Evolutionary conservation across 164 flowering plant genomes (phyloP), one percentile per base, ranked within the genome.

Genomic region (Umbellularia californica): DNA sequence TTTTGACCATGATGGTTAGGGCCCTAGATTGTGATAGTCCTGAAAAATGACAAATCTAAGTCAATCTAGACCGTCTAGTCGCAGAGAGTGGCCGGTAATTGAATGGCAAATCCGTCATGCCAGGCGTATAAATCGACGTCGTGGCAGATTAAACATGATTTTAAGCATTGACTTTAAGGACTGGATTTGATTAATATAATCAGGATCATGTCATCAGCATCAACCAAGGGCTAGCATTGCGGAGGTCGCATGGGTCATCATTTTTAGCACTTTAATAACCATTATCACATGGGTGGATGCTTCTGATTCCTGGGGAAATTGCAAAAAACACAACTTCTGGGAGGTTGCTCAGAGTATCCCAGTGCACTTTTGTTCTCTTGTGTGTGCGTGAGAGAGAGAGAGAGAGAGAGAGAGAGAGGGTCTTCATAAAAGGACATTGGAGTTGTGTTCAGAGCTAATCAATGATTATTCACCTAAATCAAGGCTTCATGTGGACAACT

Each of bases 281-380:
- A 69, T 69, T 69, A 63, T 77, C 76, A 78, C 80, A 81, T 75
- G 81, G 79, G 30, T 41, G 72, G 74, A 50, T 69, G 17, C 60
- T 55, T 17, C 60, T 55, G 60, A 55, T 55, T 55, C 60, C 60
- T 15, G n/a, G 60, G 60, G 7, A 55, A 55, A 55, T 55, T 55
- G 6, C n/a, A 3, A 55, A 55, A 20, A 55, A 55, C 20, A 55
- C 60, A 55, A 20, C 20, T 15, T 17, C 60, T 55, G 60, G 11
- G 68, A 23, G 67, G 72, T 28, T 76, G 74, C 23, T 73, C 69
- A 76, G 81, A 84, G 82, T 79, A 81, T 79, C 82, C 79, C 78
- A 79, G 80, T 77, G 80, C 14, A 58, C 74, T 58, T 78, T 79
- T 83, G 82, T 81, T 77, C 64, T 78, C 68, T 76, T 69, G 74